Base-by-base conservation (phyloP, 208 protist species). In the Leishmania turanica region DNA sequence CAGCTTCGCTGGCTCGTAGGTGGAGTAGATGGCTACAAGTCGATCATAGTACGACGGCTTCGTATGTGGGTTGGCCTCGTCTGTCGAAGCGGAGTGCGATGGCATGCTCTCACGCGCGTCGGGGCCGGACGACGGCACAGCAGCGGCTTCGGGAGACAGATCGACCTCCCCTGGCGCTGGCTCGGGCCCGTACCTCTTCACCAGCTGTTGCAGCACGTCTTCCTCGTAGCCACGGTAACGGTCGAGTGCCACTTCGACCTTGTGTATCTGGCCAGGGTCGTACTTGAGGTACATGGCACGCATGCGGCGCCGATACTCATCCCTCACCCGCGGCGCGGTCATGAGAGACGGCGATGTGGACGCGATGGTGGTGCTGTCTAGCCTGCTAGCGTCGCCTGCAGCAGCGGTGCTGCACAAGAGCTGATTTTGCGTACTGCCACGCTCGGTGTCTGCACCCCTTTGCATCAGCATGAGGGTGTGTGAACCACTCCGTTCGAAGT, bases 1-100 rank as follows among this genome's bases (percentile, higher is more conserved):
- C 51, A 94, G 81, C 80, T 95, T 96, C 49, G 82, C 71, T 40
- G 92, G 91, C 54, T 93, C 88, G 79, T 97, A 96, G 24, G 81
- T 87, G 66, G 82, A 60, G 84, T 96, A 95, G 40, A 96, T 92
- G 58, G 88, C 90, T 21, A 84, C 56, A n/a, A 96, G 80, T 9
- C 93, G 88, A 69, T 92, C 90, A 40, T 81, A 83, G 82, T 93
- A 95, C 34, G 83, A 82, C 17, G 40, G 40, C 40, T 72, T 27
- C 15, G 2, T 49, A 49, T 49, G 7, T 49, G 62, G 5, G 24
- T 17, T 34, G 31, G 31, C 31, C 62, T 21, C 4, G 9, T 40
- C 40, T 68, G 31, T 3, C 62, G 31, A 68, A 40, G 62, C 31
- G 31, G 31, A 21, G 21, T 21, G 15, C 31, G 62, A 34, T 68